Percentiles rank a stretch among this genome's conserved stretches.
These are phyloP conservation scores for Daedalea quercina DNA, from an alignment of 768 basidiomycete genomes.

Conservation along the genomic window DNA sequence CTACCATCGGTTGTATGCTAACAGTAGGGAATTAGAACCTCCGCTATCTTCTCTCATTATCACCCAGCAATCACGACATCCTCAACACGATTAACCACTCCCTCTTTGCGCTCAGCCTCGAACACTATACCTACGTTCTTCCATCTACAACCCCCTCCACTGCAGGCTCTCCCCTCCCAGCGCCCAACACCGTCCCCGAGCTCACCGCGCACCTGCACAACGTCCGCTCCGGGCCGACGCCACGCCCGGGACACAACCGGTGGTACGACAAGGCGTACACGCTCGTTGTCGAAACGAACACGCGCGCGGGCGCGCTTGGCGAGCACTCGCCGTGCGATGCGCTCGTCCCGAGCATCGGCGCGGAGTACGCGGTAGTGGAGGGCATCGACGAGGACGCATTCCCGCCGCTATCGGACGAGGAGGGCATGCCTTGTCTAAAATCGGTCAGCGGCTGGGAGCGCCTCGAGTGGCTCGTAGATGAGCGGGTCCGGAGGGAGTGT, in stretches of 20 bases:
- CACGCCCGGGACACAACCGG: constrained; percentile 50
- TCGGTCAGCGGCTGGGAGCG: constrained; percentile 41
- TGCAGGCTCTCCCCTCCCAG: constrained; percentile 5
- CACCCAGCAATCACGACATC: constrained; percentile 52
- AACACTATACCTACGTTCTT: constrained; percentile 45
- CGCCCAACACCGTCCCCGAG: constrained; percentile 22
- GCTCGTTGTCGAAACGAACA: constrained; percentile 78
- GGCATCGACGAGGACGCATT: constrained; percentile 50
- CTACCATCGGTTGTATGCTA: not conserved
- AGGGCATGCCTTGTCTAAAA: constrained; percentile 1
- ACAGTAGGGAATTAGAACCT: constrained; percentile 49
- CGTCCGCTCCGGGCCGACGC: constrained; percentile 57
- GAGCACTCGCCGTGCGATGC: constrained; percentile 92
- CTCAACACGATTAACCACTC: constrained; percentile 66
- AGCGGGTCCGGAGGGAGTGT: constrained; percentile 49
- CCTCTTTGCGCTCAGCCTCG: constrained; percentile 76
- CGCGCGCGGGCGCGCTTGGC: constrained; percentile 79
- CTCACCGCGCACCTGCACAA: constrained; percentile 74
- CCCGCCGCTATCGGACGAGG: constrained; percentile 6
- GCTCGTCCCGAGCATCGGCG: constrained; percentile 79
- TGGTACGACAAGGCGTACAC: constrained; percentile 89
- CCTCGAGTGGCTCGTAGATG: constrained; percentile 73
- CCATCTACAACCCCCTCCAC: constrained; percentile 3
- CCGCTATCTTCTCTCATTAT: constrained; percentile 56
- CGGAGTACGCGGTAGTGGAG: constrained; percentile 74